Evolutionary conservation across 768 basidiomycete genomes (phyloP).

Genomic region (Arthromyces matolae): DNA sequence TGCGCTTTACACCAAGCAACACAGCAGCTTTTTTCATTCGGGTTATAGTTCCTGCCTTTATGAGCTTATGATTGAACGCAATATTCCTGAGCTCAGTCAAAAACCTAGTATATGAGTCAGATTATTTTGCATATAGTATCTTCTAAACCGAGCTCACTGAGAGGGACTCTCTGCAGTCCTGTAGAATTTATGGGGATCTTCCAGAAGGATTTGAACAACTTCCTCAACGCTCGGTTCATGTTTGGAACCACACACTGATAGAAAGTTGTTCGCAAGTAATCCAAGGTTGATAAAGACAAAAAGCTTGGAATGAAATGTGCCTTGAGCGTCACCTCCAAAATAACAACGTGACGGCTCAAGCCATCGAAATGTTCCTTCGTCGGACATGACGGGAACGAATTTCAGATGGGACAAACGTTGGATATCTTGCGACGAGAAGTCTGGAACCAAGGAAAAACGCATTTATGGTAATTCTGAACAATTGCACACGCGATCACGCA

Average conservation of each 20-base stretch:
- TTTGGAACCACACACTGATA: conserved; percentile 83
- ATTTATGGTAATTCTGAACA: neutral
- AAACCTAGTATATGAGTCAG: conserved; percentile 48
- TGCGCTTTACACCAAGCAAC: conserved; percentile 70
- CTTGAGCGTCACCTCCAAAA: conserved; percentile 48
- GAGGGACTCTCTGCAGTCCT: conserved; percentile 63
- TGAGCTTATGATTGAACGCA: conserved; percentile 65
- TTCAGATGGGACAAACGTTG: conserved; percentile 49
- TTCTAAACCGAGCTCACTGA: conserved; percentile 42
- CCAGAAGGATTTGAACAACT: conserved; percentile 64
- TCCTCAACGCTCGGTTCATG: conserved; percentile 86
- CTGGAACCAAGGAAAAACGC: conserved; percentile 30
- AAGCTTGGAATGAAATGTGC: conserved; percentile 70
- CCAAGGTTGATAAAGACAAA: conserved; percentile 93
- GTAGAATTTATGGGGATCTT: conserved; percentile 69
- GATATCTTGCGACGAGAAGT: conserved; percentile 56
- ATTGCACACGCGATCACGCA: conserved; percentile 26
- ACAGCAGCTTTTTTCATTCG: conserved; percentile 72
- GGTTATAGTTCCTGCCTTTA: conserved; percentile 47
- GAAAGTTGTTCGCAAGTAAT: conserved; percentile 72
- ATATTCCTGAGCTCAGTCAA: conserved; percentile 80
- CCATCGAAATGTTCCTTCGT: conserved; percentile 37
- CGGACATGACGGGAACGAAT: conserved; percentile 61
- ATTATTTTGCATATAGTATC: neutral
- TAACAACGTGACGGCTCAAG: conserved; percentile 68